phyloP scores from a whole-genome alignment of 257 asterid species.

The Solanum clarkiae region DNA sequence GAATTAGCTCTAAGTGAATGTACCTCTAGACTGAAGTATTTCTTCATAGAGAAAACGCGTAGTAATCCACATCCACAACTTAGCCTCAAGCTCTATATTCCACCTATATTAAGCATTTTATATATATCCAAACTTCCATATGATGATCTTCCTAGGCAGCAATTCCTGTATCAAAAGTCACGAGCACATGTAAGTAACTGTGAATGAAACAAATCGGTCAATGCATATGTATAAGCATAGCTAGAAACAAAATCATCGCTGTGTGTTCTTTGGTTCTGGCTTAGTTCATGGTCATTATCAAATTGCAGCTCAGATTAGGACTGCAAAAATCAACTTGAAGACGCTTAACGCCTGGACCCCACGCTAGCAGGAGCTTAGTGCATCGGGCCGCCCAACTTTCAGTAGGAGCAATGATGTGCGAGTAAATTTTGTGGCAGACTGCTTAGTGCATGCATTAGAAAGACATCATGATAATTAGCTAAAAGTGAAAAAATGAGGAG shows the following conservation, averaged over 20 bases:
- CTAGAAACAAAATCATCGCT: neutral
- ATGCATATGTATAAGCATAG: neutral
- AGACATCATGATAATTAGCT: neutral
- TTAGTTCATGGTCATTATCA: neutral
- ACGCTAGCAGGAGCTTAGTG: neutral
- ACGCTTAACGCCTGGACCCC: neutral
- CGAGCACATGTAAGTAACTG: neutral
- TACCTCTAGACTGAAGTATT: slow-evolving; percentile 23
- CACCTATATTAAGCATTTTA: slow-evolving; percentile 28
- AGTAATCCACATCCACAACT: slow-evolving; percentile 17
- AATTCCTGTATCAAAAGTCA: slow-evolving; percentile 36
- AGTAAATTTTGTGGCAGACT: neutral
- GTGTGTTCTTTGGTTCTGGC: neutral
- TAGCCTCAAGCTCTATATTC: slow-evolving; percentile 20
- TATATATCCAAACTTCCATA: slow-evolving; percentile 9
- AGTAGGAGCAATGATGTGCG: neutral
- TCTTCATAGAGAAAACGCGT: slow-evolving; percentile 10
- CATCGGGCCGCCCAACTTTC: neutral
- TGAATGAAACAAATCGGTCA: neutral
- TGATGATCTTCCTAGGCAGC: slow-evolving; percentile 44
- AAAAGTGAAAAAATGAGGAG: neutral
- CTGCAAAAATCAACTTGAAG: neutral
- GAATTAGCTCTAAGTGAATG: slow-evolving; percentile 21
- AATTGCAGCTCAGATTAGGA: neutral
- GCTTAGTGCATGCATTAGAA: neutral